Base-by-base conservation (phyloP, 164 flowering plant species). In the Vitis amurensis region DNA sequence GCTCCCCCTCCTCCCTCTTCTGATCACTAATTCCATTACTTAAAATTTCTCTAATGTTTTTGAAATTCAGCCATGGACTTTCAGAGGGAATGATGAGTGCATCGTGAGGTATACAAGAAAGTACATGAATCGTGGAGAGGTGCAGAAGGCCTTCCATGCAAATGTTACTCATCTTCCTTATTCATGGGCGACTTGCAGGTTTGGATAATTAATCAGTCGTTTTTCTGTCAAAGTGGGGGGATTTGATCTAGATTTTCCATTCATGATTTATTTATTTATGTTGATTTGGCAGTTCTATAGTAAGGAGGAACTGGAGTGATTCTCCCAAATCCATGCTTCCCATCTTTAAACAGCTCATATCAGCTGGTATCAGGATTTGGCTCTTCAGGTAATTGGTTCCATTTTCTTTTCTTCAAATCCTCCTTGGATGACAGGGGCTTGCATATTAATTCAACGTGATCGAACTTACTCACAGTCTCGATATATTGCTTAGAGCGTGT, bases 101-200 rank as follows among this genome's bases (percentile, higher is more conserved):
- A 53, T 66, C 2, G 75, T 57, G 48, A 59, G 2, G 63, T 67
- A 75, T 70, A 59, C 83, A 7, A 69, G 4, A 16, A 59, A 15
- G 17, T 80, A 80, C 59, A 68, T 77, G 74, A 80, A 80, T 62
- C 62, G 69, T 7, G 67, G 59, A 10, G 59, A 59, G 1, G 83
- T 80, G 12, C 83, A 80, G 15, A 77, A 70, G 75, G 78, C 83
- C 37, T 68, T 77, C 17, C 83, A 80, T 70, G 83, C 75, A 4
- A 72, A 78, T 14, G 70, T 67, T 9, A 66, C 74, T 31, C 12
- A 51, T 2, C 53, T 72, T 37, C 64, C 70, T 6, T 55, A 69
- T 59, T 72, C 73, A 5, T 80, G 83, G 83, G 19, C 8, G 0
- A n/a, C 81, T 68, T 80, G 83, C 80, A 80, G 80, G 82, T 76